These are phyloP conservation scores for Mortierella sp. DNA, from an alignment of 371 early-diverging fungal species.

Conservation along the genomic window DNA sequence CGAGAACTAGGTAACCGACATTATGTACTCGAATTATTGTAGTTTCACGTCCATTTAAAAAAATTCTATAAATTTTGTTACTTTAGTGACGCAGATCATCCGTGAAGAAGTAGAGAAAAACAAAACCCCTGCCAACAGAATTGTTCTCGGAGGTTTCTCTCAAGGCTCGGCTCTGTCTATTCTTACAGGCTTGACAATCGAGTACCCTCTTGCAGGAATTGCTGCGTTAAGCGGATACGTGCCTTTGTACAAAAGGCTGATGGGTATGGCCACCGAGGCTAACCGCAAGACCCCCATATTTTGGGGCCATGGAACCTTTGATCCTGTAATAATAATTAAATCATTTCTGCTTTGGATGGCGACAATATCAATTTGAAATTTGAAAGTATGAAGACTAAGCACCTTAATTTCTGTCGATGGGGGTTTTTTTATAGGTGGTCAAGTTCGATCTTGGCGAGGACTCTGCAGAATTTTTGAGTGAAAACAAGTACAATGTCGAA, in stretches of 20 bases:
- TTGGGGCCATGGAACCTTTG: conserved; percentile 90
- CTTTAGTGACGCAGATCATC: conserved; percentile 76
- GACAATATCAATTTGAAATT: background rate
- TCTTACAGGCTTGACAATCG: conserved; percentile 79
- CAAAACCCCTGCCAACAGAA: conserved; percentile 86
- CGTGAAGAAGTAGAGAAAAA: conserved; percentile 78
- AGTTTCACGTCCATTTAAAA: background rate
- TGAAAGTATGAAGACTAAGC: background rate
- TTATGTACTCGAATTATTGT: background rate
- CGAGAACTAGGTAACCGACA: conserved; percentile 61
- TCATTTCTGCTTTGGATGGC: background rate
- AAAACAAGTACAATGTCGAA: conserved; percentile 75
- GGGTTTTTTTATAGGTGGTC: conserved; percentile 62
- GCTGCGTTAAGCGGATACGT: conserved; percentile 84
- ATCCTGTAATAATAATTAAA: conserved; percentile 54
- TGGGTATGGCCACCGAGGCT: conserved; percentile 70
- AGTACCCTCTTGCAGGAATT: conserved; percentile 72
- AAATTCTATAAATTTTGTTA: too few species aligned
- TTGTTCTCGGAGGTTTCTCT: conserved; percentile 95
- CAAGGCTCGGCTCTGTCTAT: conserved; percentile 89
- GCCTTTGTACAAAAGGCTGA: conserved; percentile 73
- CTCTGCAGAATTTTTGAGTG: conserved; percentile 74
- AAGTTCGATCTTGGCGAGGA: conserved; percentile 76
- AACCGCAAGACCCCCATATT: conserved; percentile 87
- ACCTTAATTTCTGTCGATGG: background rate